These are phyloP conservation scores for Venturia effusa DNA, from an alignment of 2,329 filamentous ascomycete genomes.

Conservation along the genomic window DNA sequence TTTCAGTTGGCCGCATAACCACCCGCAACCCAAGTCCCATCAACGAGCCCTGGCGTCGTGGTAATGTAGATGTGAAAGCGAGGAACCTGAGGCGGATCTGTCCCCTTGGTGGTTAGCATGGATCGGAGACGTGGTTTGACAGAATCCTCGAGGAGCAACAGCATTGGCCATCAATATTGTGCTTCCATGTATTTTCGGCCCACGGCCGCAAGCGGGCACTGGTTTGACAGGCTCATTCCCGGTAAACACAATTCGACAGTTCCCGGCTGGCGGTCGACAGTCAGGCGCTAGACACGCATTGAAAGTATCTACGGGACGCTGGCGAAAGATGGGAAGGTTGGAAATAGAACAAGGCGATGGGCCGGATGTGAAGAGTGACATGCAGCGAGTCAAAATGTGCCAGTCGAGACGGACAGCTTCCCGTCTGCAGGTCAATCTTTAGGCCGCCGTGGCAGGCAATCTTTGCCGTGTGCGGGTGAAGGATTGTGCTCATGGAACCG, in stretches of 20 bases:
- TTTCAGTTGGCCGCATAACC: too few relatives aligned
- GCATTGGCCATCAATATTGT: background rate
- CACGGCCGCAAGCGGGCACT: background rate
- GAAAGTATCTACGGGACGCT: background rate
- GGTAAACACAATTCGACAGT: background rate
- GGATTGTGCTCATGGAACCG: background rate
- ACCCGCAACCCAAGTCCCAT: too few relatives aligned
- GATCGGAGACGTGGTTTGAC: too few relatives aligned
- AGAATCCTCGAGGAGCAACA: too few relatives aligned
- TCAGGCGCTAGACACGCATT: background rate
- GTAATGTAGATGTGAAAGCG: too few relatives aligned
- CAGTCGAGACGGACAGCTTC: background rate
- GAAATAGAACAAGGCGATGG: background rate
- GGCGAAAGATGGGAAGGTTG: background rate
- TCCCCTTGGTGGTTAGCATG: too few relatives aligned
- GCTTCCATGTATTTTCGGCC: background rate
- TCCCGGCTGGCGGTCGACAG: background rate
- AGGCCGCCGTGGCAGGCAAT: background rate
- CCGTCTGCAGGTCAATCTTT: background rate
- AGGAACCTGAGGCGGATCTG: too few relatives aligned
- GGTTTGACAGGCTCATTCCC: background rate
- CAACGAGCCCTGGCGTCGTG: too few relatives aligned
- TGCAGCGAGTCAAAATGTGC: background rate
- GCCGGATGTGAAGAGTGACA: background rate
- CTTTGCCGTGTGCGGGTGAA: background rate